phyloP scores from a whole-genome alignment of 331 rosid species.

The Ulmus americana region DNA sequence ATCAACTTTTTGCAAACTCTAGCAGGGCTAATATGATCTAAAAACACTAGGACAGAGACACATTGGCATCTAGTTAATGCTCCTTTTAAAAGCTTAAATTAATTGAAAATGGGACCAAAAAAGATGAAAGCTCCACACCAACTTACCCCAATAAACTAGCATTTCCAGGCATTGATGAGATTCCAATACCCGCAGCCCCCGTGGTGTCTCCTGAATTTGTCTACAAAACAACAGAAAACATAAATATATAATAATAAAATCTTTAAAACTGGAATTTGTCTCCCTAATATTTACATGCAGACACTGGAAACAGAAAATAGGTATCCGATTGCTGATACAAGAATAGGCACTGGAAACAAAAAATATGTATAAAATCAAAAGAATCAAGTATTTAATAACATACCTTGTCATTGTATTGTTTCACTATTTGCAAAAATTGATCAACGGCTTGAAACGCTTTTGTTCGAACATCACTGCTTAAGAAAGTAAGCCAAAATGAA shows the following conservation, averaged over 20 bases:
- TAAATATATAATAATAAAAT: neutral
- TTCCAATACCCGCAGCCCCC: constrained; percentile 41
- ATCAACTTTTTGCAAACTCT: neutral
- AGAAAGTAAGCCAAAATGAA: constrained; percentile 20
- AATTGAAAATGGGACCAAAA: neutral
- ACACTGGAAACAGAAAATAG: constrained; percentile 20
- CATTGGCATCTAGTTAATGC: neutral
- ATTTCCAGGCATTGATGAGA: constrained; percentile 67
- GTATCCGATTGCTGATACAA: too few species aligned
- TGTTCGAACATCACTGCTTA: constrained; percentile 66
- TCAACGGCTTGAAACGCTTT: constrained; percentile 89
- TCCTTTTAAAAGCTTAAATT: neutral
- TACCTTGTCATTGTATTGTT: constrained; percentile 74
- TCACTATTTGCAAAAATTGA: constrained; percentile 65
- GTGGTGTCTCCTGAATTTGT: constrained; percentile 53
- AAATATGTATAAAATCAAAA: constrained; percentile 11
- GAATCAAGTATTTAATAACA: constrained; percentile 17
- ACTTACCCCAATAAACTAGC: constrained; percentile 93
- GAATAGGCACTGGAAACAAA: neutral
- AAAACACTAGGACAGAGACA: neutral
- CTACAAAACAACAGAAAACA: constrained; percentile 32
- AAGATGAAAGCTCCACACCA: constrained; percentile 2
- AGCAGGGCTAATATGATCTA: neutral
- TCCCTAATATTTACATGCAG: constrained; percentile 3
- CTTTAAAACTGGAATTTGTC: too few species aligned